phyloP scores from a whole-genome alignment of 495 filamentous ascomycete species.

The Viridothelium virens region DNA sequence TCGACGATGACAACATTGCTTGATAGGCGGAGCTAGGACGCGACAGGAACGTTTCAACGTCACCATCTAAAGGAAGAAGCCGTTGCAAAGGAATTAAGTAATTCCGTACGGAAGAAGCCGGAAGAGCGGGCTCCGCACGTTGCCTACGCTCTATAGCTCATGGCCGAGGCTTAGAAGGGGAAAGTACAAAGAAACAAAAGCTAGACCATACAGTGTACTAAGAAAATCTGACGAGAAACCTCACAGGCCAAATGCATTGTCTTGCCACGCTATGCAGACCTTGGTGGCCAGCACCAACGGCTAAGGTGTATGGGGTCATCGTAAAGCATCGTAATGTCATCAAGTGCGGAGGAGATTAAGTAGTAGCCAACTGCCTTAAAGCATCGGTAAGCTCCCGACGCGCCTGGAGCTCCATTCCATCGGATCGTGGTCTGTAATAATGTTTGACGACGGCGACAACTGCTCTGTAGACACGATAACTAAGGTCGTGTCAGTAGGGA shows the following conservation, averaged over 20 bases:
- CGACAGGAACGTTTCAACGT: too few relatives aligned
- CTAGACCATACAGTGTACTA: not conserved
- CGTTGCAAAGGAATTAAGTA: too few relatives aligned
- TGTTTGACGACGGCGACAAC: conserved; percentile 30
- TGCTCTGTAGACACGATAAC: conserved; percentile 34
- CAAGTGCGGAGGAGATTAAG: not conserved
- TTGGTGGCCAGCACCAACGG: not conserved
- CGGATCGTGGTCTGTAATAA: conserved; percentile 30
- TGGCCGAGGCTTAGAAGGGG: not conserved
- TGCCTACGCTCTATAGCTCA: too few relatives aligned
- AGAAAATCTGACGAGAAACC: not conserved
- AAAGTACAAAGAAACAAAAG: not conserved
- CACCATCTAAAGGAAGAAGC: too few relatives aligned
- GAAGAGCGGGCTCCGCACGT: too few relatives aligned
- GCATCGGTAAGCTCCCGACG: conserved; percentile 31
- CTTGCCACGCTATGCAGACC: not conserved
- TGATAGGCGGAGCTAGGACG: too few relatives aligned
- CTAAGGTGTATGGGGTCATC: not conserved
- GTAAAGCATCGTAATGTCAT: not conserved
- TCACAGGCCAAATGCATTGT: not conserved
- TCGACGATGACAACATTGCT: too few relatives aligned
- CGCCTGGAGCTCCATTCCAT: conserved; percentile 30
- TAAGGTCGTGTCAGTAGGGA: conserved; percentile 14
- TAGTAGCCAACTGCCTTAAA: conserved; percentile 30
- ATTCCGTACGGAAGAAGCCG: too few relatives aligned